Evolutionary conservation across 768 basidiomycete species (phyloP).

Genomic region (Daedaleopsis sinensis): DNA sequence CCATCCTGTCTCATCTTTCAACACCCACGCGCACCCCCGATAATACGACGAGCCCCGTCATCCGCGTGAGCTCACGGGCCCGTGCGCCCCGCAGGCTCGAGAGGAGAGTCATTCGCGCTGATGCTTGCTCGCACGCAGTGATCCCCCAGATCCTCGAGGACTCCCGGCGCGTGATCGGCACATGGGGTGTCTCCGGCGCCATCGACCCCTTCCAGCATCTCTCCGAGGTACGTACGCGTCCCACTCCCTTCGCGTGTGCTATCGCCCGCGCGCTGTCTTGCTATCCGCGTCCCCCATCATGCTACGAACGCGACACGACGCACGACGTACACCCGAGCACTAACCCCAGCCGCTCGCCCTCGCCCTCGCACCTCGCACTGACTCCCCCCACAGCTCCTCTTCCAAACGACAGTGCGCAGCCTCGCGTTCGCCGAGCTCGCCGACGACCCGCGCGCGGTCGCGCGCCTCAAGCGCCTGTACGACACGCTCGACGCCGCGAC

Average conservation of each 20-base stretch:
- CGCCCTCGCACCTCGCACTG: too few relatives aligned
- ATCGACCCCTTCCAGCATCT: slow-evolving; percentile 77
- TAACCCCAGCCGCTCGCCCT: too few relatives aligned
- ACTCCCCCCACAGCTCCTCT: slow-evolving; percentile 47
- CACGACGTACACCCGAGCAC: too few relatives aligned
- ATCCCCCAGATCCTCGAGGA: slow-evolving; percentile 69
- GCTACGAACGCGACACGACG: too few relatives aligned
- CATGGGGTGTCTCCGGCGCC: slow-evolving; percentile 65
- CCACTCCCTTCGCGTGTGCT: too few relatives aligned
- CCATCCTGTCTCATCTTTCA: too few relatives aligned
- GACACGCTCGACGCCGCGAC: slow-evolving; percentile 71
- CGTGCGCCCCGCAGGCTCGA: too few relatives aligned
- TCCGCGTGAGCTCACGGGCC: too few relatives aligned
- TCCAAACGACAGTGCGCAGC: slow-evolving; percentile 73
- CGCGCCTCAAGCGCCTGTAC: slow-evolving; percentile 64
- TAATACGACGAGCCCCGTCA: too few relatives aligned
- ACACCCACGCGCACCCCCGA: too few relatives aligned
- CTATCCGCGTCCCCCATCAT: too few relatives aligned
- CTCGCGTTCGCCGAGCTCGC: slow-evolving; percentile 72
- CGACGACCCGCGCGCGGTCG: slow-evolving; percentile 61
- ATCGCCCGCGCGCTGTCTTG: background rate
- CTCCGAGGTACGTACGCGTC: slow-evolving; percentile 39
- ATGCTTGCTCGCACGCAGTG: slow-evolving; percentile 42
- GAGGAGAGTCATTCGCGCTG: background rate
- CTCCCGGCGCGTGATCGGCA: slow-evolving; percentile 58